A percentile compares a stretch with the other conserved stretches of the same genome.
phyloP scores from a whole-genome alignment of 2,329 filamentous ascomycete species.

The Furcasterigmium furcatum region DNA sequence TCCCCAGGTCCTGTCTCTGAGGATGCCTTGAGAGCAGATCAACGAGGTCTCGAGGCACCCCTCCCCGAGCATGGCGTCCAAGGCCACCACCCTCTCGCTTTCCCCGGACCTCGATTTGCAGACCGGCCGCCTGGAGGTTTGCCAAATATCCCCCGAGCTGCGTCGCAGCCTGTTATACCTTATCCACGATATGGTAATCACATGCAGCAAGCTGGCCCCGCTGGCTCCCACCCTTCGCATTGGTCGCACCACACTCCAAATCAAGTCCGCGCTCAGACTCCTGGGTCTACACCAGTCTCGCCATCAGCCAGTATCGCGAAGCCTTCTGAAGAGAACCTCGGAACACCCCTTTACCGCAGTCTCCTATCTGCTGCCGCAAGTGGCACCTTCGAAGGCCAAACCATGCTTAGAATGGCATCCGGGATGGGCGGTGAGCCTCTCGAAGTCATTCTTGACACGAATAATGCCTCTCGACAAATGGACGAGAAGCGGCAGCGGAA shows the following conservation, averaged over 20 bases:
- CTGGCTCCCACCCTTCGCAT: neutral
- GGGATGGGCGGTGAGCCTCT: conserved; percentile 29
- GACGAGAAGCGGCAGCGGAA: conserved; percentile 86
- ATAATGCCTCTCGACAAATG: conserved; percentile 76
- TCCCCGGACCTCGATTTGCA: neutral
- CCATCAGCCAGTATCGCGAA: neutral
- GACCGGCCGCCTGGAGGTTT: conserved; percentile 1
- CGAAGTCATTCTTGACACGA: conserved; percentile 69
- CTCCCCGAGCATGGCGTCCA: neutral
- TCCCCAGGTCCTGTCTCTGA: neutral
- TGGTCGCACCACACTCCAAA: too few relatives aligned
- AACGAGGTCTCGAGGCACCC: neutral
- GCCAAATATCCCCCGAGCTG: conserved; percentile 25
- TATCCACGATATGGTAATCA: neutral
- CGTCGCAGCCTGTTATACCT: conserved; percentile 28
- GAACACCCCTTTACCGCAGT: conserved; percentile 20
- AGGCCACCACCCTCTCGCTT: neutral
- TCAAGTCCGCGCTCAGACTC: too few relatives aligned
- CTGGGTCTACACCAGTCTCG: too few relatives aligned
- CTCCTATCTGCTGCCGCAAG: conserved; percentile 10
- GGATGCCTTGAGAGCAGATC: neutral
- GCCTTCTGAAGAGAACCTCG: conserved; percentile 5
- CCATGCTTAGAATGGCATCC: conserved; percentile 17
- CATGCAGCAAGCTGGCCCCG: neutral
- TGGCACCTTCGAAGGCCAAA: conserved; percentile 11